Conservation (phyloP, 768 basidiomycete genomes). For the Galerina sulciceps region DNA sequence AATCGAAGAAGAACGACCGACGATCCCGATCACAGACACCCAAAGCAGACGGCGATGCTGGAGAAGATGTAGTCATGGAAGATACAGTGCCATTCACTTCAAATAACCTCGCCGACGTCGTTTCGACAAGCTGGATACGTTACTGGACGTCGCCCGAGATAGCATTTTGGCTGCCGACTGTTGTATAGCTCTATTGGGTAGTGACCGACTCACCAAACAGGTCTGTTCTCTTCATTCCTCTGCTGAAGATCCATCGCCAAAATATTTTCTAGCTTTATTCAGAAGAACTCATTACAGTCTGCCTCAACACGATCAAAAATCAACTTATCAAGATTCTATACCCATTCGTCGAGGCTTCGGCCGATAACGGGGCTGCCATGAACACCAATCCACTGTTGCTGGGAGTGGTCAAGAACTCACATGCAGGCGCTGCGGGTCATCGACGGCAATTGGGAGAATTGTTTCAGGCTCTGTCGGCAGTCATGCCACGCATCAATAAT, state of each 20-base stretch:
- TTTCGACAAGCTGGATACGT: constrained; percentile 52
- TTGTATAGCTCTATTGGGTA: constrained; percentile 75
- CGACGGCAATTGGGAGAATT: constrained; percentile 65
- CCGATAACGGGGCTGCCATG: constrained; percentile 40
- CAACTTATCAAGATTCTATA: constrained; percentile 81
- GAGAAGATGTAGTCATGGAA: constrained; percentile 15
- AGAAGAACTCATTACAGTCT: constrained; percentile 86
- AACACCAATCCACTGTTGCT: constrained; percentile 53
- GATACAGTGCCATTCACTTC: constrained; percentile 8
- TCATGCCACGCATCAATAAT: constrained; percentile 74
- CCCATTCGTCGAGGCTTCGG: constrained; percentile 80
- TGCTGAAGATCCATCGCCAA: background rate
- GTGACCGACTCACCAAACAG: constrained; percentile 85
- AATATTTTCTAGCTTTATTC: constrained; percentile 74
- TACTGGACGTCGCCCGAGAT: constrained; percentile 67
- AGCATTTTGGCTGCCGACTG: constrained; percentile 86
- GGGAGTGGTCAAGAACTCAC: constrained; percentile 50
- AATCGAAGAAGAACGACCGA: constrained; percentile 39
- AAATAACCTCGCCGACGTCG: constrained; percentile 40
- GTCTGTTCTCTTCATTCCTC: constrained; percentile 41
- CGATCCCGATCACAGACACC: constrained; percentile 51
- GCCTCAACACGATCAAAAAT: constrained; percentile 78
- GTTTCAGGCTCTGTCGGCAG: constrained; percentile 72
- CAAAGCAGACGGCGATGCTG: constrained; percentile 29
- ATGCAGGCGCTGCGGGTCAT: constrained; percentile 34